Conservation (phyloP, 1,284 basidiomycete species). For the Moesziomyces globuligerus region DNA sequence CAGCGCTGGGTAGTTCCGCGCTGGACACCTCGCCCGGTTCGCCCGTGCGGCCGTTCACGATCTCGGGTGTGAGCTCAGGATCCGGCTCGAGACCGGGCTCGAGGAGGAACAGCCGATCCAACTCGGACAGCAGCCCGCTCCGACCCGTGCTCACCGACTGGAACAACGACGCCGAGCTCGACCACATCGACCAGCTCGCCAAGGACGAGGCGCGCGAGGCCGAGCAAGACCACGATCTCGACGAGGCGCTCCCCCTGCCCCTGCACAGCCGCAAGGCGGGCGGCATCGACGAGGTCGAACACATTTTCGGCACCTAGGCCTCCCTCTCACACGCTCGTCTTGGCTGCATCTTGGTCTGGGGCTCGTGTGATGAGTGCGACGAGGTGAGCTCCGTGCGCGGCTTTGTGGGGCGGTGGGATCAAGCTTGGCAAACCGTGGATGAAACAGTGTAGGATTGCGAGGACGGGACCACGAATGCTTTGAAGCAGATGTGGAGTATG, state of each 20-base stretch:
- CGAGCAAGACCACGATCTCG: conserved; percentile 17
- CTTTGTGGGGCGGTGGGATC: too few relatives aligned
- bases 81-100: conserved; percentile 21
- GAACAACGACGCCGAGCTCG: conserved; percentile 53
- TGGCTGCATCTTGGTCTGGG: too few relatives aligned
- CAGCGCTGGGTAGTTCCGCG: conserved; percentile 18
- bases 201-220: conserved; percentile 42
- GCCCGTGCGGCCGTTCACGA: conserved; percentile 33
- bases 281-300: conserved; percentile 62
- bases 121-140: conserved; percentile 46
- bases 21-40: conserved; percentile 31
- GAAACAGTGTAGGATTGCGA: too few relatives aligned
- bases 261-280: conserved; percentile 55
- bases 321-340: not conserved
- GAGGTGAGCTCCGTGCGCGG: too few relatives aligned
- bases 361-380: too few relatives aligned
- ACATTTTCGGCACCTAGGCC: conserved; percentile 52
- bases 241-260: conserved; percentile 37
- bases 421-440: too few relatives aligned
- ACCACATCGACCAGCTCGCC: conserved; percentile 29
- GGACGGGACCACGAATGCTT: not conserved
- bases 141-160: conserved; percentile 60
- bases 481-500: not conserved
- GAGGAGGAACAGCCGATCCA: conserved; percentile 35
- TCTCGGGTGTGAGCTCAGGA: conserved; percentile 7